Evolutionary conservation across 163 green algal genomes (phyloP), one percentile per base, ranked within the genome.

Genomic region (Scenedesmus sp.): DNA sequence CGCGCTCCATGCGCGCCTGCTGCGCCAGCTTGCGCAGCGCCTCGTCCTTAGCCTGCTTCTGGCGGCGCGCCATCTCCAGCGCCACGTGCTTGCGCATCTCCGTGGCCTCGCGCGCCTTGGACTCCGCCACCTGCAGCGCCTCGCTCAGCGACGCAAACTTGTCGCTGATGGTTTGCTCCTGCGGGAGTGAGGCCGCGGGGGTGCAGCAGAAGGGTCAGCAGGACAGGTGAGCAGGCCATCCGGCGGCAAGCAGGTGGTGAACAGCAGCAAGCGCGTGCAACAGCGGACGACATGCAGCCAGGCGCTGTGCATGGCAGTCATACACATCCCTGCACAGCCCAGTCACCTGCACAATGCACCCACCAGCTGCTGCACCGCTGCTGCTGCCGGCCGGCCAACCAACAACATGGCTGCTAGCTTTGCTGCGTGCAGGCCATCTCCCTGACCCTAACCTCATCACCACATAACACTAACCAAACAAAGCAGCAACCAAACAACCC

Each of bases 141-240:
- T 99, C 98, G 46, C 94, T 97, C 84, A 99, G 95, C 18, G 55
- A 54, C 60, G 98, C 98, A 94, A 99, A 99, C 91, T 98, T 98
- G 96, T 99, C 98, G 94, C 99, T 99, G 94, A 99, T 99, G 87
- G 97, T 95, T 20, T 98, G 97, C 93, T 99, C 96, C 94, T 99
- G 96, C 87, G 62, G 23, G 10, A 56, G 6, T 2, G 77, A 46
- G 34, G 34, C 34, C 46, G 18, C 3, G 4, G 81, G 34, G 64
- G 20, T 73, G 23, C 70, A 79, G 70, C 3, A 52, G 70, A 23
- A 23, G 59, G 67, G 13, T 8, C 67, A 12, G 6, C 5, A 66
- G 54, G 81, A 13, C 67, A 79, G 67, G 67, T 6, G 16, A 67
- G 85, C 66, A 83, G 26, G 70, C 12, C 62, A 81, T 76, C 2